Evolutionary conservation across 2,329 filamentous ascomycete genomes (phyloP), one percentile per base, ranked within the genome.

Genomic region (Tolypocladium endophyticum): DNA sequence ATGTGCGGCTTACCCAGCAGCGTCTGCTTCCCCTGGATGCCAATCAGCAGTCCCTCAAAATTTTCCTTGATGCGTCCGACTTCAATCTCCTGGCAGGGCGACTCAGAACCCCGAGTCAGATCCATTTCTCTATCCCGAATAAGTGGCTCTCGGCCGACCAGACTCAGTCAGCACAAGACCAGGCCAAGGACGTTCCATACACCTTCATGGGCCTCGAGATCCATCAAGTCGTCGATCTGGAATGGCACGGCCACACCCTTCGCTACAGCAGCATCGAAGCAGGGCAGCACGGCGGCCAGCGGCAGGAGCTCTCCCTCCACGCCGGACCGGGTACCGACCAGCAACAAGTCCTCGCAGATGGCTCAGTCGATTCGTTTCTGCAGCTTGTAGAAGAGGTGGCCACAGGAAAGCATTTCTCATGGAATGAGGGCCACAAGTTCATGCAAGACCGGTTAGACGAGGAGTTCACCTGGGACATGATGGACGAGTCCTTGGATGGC

Each of bases 171-270:
- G 54, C 53, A 0, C 25, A n/a, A n/a, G 39, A 41, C 9, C 35
- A 53, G 2, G 28, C 58, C 56, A 57, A 30, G 54, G 61, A 70
- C 47, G 54, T 74, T 4, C 61, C 65, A 16, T 76, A 75, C 65
- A 59, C 74, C 20, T 82, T 84, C 67, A 73, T 74, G 55, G 80
- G 81, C 9, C 72, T 83, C 1, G 81, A 85, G 64, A 72, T 84
- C 45, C 80, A 78, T 54, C 79, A 79, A 60, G 69, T 72, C 30
- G 69, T 79, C 55, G 71, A 77, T 12, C 69, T 76, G 45, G 67
- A 73, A 2, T 79, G 77, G 68, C 62, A 71, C 8, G 75, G 73
- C 52, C 76, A 79, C 69, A 77, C 68, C 14, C 70, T 85, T 11
- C 74, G 72, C 9, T 83, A 84, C 73, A 80, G 75, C 25, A 78